Evolutionary conservation across 805 yeast species (phyloP).

Genomic region (Candida manassasensis): DNA sequence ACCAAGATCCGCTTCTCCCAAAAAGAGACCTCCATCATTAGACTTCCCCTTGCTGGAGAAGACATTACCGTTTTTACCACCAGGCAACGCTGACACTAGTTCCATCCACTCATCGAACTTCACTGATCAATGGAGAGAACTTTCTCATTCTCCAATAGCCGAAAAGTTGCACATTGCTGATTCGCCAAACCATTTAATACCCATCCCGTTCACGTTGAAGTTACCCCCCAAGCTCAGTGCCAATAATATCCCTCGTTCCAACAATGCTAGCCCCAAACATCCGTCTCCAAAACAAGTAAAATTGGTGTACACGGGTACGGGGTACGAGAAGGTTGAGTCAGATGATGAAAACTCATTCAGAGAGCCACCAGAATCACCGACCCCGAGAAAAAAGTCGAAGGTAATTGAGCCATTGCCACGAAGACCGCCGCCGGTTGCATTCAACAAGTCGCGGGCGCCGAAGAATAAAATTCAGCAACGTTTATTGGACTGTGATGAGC

Average conservation of each 20-base stretch:
- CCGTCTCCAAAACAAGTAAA: conserved; percentile 10
- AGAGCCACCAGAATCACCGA: conserved; percentile 2
- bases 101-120: conserved; percentile 17
- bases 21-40: conserved; percentile 19
- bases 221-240: conserved; percentile 39
- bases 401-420: conserved; percentile 6
- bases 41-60: conserved; percentile 18
- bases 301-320: conserved; percentile 31
- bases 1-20: conserved; percentile 33
- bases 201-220: conserved; percentile 38
- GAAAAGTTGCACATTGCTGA: conserved; percentile 31
- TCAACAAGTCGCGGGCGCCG: conserved; percentile 23
- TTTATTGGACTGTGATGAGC: conserved; percentile 26
- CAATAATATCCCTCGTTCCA: conserved; percentile 13
- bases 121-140: conserved; percentile 20
- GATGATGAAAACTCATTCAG: conserved; percentile 14
- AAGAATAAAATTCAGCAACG: conserved; percentile 17
- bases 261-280: conserved; percentile 6
- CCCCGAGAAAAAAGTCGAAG: conserved; percentile 2
- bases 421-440: conserved; percentile 19
- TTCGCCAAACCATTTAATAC: conserved; percentile 27
- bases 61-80: conserved; percentile 17
- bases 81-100: conserved; percentile 19
- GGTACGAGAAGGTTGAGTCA: conserved; percentile 32
- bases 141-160: conserved; percentile 34